A percentile compares a stretch with the other conserved stretches of the same genome.
phyloP scores from a whole-genome alignment of 345 rosid species.

The Brassica napus region DNA sequence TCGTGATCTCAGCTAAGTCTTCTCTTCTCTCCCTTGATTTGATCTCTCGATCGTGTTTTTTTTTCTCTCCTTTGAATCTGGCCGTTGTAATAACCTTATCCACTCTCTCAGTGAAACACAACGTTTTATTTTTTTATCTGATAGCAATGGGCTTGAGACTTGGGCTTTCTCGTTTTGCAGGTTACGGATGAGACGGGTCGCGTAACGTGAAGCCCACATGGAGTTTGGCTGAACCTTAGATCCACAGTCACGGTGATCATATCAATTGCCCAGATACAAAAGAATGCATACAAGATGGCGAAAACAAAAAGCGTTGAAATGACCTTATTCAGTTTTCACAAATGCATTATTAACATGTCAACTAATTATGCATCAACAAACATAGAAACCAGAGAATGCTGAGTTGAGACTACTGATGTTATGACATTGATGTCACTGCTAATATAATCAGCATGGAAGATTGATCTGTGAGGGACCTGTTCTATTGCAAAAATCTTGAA shows the following conservation, averaged over 20 bases:
- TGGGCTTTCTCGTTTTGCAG: no score
- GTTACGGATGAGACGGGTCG: no score
- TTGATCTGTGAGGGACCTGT: slow-evolving; percentile 44
- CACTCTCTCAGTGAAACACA: no score
- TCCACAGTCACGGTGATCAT: not conserved
- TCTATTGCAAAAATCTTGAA: slow-evolving; percentile 82
- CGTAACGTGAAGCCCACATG: no score
- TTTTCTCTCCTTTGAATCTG: no score
- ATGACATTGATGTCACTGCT: not conserved
- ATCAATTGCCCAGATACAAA: slow-evolving; percentile 1
- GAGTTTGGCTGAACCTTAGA: no score
- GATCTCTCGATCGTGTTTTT: no score
- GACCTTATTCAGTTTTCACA: not conserved
- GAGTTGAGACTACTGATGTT: slow-evolving; percentile 9
- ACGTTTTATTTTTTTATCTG: no score
- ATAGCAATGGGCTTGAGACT: no score
- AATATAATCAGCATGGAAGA: not conserved
- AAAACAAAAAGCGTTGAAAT: not conserved
- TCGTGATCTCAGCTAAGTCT: no score
- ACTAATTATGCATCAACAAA: slow-evolving; percentile 65
- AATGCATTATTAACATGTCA: not conserved
- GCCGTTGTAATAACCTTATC: no score
- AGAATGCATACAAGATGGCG: not conserved
- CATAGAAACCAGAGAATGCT: slow-evolving; percentile 49
- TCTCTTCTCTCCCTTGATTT: no score